These are phyloP conservation scores for Crithidia thermophila DNA, from an alignment of 208 protist species.

Conservation along the genomic window DNA sequence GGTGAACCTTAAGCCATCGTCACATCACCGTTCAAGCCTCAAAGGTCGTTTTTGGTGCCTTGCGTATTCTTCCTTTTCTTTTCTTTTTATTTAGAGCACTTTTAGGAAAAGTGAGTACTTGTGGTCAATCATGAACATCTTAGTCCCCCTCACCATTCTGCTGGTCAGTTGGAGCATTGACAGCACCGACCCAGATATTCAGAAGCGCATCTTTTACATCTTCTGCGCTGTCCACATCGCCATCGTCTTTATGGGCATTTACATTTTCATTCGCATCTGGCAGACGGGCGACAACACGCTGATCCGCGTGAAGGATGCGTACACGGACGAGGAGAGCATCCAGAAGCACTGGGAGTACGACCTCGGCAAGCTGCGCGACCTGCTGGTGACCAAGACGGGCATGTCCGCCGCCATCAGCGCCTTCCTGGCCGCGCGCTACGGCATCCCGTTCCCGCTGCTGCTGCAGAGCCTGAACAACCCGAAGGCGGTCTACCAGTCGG, in stretches of 20 bases:
- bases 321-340: slow-evolving; percentile 49
- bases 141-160: slow-evolving; percentile 68
- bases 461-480: slow-evolving; percentile 87
- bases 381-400: slow-evolving; percentile 62
- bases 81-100: no score
- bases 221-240: slow-evolving; percentile 66
- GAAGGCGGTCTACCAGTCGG: slow-evolving; percentile 53
- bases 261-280: slow-evolving; percentile 66
- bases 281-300: slow-evolving; percentile 34
- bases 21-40: no score
- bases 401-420: slow-evolving; percentile 53
- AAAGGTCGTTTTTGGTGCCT: no score
- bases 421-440: slow-evolving; percentile 57
- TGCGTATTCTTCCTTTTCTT: no score
- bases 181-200: slow-evolving; percentile 68
- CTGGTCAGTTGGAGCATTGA: slow-evolving; percentile 86
- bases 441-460: slow-evolving; percentile 75
- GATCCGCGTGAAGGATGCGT: slow-evolving; percentile 56
- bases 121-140: slow-evolving; percentile 65
- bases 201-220: slow-evolving; percentile 46
- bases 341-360: slow-evolving; percentile 76
- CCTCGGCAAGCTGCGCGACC: slow-evolving; percentile 63
- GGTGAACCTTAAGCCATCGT: no score
- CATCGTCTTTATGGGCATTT: slow-evolving; percentile 40
- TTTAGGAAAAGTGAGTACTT: no score